These are phyloP conservation scores for Mortierella sp. DNA, from an alignment of 371 early-diverging fungal genomes.

Conservation along the genomic window DNA sequence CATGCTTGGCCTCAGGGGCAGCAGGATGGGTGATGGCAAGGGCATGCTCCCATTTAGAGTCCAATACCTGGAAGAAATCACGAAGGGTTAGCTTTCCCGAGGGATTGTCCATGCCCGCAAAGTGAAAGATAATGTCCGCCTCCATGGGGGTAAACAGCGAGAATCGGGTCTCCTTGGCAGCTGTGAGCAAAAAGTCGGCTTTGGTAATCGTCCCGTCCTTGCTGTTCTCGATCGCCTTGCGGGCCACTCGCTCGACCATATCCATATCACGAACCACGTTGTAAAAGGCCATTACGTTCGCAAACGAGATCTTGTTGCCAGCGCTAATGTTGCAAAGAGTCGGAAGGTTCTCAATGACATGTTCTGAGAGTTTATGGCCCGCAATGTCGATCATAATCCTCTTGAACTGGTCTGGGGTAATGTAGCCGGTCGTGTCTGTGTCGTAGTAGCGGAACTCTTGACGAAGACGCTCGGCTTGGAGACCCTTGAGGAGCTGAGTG, in stretches of 20 bases:
- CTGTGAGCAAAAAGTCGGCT: slow-evolving; percentile 74
- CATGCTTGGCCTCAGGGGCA: slow-evolving; percentile 42
- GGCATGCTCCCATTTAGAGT: slow-evolving; percentile 73
- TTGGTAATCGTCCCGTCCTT: slow-evolving; percentile 73
- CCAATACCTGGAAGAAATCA: slow-evolving; percentile 77
- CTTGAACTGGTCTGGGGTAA: slow-evolving; percentile 76
- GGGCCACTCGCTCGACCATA: slow-evolving; percentile 77
- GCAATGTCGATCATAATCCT: slow-evolving; percentile 77
- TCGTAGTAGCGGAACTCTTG: slow-evolving; percentile 86
- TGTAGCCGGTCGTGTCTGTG: slow-evolving; percentile 74
- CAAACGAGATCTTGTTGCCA: slow-evolving; percentile 74
- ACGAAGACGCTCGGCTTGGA: slow-evolving; percentile 85
- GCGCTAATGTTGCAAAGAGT: slow-evolving; percentile 72
- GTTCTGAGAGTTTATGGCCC: slow-evolving; percentile 79
- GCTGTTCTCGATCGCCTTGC: slow-evolving; percentile 68
- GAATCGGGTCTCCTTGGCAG: slow-evolving; percentile 72
- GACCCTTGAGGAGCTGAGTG: slow-evolving; percentile 83
- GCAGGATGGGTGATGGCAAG: slow-evolving; percentile 28
- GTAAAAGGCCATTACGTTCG: slow-evolving; percentile 79
- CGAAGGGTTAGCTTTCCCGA: slow-evolving; percentile 67
- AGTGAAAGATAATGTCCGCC: slow-evolving; percentile 85
- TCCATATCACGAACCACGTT: slow-evolving; percentile 82
- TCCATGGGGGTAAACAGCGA: slow-evolving; percentile 88
- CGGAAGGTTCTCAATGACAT: slow-evolving; percentile 80
- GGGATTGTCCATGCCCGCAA: slow-evolving; percentile 77